Evolutionary conservation across 495 filamentous ascomycete species (phyloP), one percentile per base, ranked within the genome.

Genomic region (Cercophora sp.): DNA sequence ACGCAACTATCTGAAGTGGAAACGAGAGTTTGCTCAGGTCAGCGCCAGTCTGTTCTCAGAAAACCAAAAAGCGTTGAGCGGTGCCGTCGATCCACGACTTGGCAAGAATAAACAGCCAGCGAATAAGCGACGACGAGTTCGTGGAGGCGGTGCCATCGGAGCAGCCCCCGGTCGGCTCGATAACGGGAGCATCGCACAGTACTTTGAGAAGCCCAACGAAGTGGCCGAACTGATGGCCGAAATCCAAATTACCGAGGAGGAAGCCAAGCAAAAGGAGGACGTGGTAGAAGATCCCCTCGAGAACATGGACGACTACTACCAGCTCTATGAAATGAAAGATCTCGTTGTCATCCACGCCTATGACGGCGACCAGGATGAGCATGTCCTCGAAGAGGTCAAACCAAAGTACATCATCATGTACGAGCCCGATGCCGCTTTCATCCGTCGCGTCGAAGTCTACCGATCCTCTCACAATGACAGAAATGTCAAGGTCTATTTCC

Each of bases 381-480:
- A 96, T 67, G 76, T 97, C 18, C 79, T 98, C 1, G 94, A 97
- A 64, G 93, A 98, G 70, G 75, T 91, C 51, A 89, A 87, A 48
- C 93, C 93, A 1, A 84, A 87, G 32, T 97, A 96, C 68, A 89
- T 98, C 39, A 87, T 98, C 63, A 97, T 98, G 93, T 98, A 96
- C 67, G 92, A 96, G 64, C 91, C 94, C 15, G 91, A 96, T 59
- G 80, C 91, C n/a, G 82, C 91, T 4, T 98, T 98, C 67, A 95
- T 96, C 58, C 84, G 94, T 29, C 77, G 94, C 22, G 86, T 98
- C 8, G 93, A 98, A 61, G 91, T 96, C 4, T 98, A 97, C 68
- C 85, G 94, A 31, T 94, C 89, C 51, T 96, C 89, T 9, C 93
- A 98, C 65, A 85, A 82, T 27, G 87, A 94, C 61, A 76, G 91